Evolutionary conservation across 805 yeast genomes (phyloP), one percentile per base, ranked within the genome.

Genomic region (Debaryomyces prosopidis): DNA sequence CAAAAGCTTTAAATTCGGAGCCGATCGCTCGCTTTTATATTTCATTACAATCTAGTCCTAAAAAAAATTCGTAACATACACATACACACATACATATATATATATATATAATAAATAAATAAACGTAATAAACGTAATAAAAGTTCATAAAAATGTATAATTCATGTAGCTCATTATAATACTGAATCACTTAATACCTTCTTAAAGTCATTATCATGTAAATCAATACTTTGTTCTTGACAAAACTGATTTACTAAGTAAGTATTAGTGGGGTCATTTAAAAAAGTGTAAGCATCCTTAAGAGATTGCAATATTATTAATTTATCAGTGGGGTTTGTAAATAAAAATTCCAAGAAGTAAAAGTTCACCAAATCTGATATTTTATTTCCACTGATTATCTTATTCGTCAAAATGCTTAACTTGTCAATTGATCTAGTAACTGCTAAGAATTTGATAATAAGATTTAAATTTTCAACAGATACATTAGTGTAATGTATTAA

Each of bases 281-380:
- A 57, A 12, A 42, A 39, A 2, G 28, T 38, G 40, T 66, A 65
- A 11, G 66, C 57, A 12, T 44, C 18, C 38, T 59, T 54, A 39
- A 69, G 58, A 20, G 45, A 44, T 9, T 51, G 42, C 40, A 70
- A 53, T 2, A 68, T 35, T 11, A 44, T 43, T 6, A 39, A 19
- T 19, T 59, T 57, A 17, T 66, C 69, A 8, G 43, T 44, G 1
- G 40, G 12, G 10, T 53, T 51, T 9, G 31, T 33, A 5, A 68
- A 34, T 17, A 49, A 43, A 6, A 63, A 55, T 42, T 65, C 64
- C 49, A 70, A 47, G 41, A 66, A 65, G 42, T 65, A 68, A 39
- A 66, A 66, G 47, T 64, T 66, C 20, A 69, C 28, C 6, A 60
- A 40, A 12, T 53, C 48, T 9, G 61, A 37, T 15, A 57, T 43